Evolutionary conservation across 1,284 basidiomycete genomes (phyloP).

Genomic region (Cryptococcus sp.): DNA sequence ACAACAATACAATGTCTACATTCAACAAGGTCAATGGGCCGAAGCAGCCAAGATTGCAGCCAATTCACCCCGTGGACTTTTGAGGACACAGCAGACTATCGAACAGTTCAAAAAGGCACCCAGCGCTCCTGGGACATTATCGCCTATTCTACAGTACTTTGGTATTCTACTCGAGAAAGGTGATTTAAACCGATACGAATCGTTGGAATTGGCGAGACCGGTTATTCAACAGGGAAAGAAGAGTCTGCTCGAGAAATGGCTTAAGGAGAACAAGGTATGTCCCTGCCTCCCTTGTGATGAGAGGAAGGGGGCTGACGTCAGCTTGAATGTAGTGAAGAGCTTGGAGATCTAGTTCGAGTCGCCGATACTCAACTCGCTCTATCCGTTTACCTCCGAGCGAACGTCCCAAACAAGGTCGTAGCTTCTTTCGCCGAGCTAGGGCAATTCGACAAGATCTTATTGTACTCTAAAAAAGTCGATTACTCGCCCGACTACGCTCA

Average conservation of each 20-base stretch:
- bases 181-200: conserved; percentile 94
- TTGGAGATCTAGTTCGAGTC: conserved; percentile 89
- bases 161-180: conserved; percentile 97
- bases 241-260: conserved; percentile 97
- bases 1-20: conserved; percentile 91
- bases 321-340: conserved; percentile 97
- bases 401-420: conserved; percentile 97
- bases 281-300: background rate
- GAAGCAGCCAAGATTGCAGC: conserved; percentile 99
- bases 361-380: conserved; percentile 97
- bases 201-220: conserved; percentile 90
- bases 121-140: conserved; percentile 81
- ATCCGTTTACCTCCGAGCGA: conserved; percentile 96
- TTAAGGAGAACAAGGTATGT: conserved; percentile 94
- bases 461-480: conserved; percentile 97
- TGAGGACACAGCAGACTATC: conserved; percentile 92
- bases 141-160: conserved; percentile 97
- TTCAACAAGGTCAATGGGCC: conserved; percentile 81
- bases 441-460: conserved; percentile 96
- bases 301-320: conserved; percentile 33
- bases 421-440: conserved; percentile 99
- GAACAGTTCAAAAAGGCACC: conserved; percentile 98
- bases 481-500: conserved; percentile 92
- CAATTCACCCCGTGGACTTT: conserved; percentile 92
- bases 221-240: conserved; percentile 96